Evolutionary conservation across 176 grass and related monocot genomes (phyloP), one percentile per base, ranked within the genome.

Genomic region (Thinopyrum elongatum): DNA sequence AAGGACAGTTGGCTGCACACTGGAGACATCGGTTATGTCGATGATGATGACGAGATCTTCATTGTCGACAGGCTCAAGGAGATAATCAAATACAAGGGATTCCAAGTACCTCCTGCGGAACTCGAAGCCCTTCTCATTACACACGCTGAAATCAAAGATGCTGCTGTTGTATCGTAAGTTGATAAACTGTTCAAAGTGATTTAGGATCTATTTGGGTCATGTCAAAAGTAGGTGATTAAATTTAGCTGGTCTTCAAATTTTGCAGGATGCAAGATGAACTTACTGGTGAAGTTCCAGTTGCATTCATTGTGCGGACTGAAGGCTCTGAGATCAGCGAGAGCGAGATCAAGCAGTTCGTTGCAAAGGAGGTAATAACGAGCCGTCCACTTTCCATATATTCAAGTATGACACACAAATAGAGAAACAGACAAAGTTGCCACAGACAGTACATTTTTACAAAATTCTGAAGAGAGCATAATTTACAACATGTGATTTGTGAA

Each of bases 41-140:
- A 98, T 2, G 88, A 95, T 1, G 84, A 95, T 2, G 93, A 98
- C 1, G 93, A 98, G 69, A 95, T 98, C 64, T 98, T 98, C 82
- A 98, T 98, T 7, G 96, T 98, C 4, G 96, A 98, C 57, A 90
- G 96, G 81, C 91, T 98, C 6, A 98, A 98, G 82, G 96, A 98
- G 81, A 95, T 98, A 73, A 98, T 98, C 65, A 98, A 98, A 67
- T 95, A 92, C 74, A 98, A 98, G 83, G 96, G 93, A 17, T 98
- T 92, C 86, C 96, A 98, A 82, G 93, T 98, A 42, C 86, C 96
- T 71, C 96, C 96, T 19, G 96, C 96, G 0, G 96, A 98, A 81
- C 90, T 98, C 42, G 96, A 98, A 83, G 92, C 93, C 11, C 91
- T 98, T 74, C 96, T 98, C 36, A 91, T 95, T 22, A 88, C 91